A percentile compares a stretch with the other conserved stretches of the same genome.
Conservation (phyloP, 1,284 basidiomycete species). For the Boletus semigastroideus region DNA sequence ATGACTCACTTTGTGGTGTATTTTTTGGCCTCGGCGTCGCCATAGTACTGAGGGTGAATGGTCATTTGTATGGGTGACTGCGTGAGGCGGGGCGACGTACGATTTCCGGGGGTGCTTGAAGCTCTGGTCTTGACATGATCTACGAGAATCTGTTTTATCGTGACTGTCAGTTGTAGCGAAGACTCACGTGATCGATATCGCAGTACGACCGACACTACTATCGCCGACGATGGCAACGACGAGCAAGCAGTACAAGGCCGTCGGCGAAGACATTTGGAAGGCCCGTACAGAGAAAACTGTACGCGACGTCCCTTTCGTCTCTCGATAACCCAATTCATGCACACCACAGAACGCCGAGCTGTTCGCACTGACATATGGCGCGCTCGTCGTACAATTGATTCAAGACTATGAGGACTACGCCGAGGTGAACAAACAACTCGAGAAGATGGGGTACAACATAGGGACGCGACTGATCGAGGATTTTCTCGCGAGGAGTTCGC, state of each 20-base stretch:
- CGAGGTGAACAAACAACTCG: slow-evolving; percentile 84
- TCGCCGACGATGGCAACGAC: slow-evolving; percentile 56
- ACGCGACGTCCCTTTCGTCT: slow-evolving; percentile 31
- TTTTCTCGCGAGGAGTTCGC: slow-evolving; percentile 87
- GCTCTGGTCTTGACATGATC: slow-evolving; percentile 92
- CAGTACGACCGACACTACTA: neutral
- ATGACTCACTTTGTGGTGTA: slow-evolving; percentile 89
- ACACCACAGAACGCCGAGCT: slow-evolving; percentile 86
- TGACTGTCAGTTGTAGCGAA: neutral
- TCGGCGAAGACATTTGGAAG: slow-evolving; percentile 93
- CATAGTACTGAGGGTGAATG: slow-evolving; percentile 77
- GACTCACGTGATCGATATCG: slow-evolving; percentile 29
- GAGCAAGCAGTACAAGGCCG: slow-evolving; percentile 78
- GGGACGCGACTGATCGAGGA: slow-evolving; percentile 97
- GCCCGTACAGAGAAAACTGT: slow-evolving; percentile 88
- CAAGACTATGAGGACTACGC: slow-evolving; percentile 99
- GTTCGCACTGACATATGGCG: slow-evolving; percentile 96
- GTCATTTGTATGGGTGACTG: slow-evolving; percentile 11
- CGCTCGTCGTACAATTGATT: slow-evolving; percentile 96
- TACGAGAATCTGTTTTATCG: neutral
- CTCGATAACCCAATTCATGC: slow-evolving; percentile 15
- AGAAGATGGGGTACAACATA: slow-evolving; percentile 98
- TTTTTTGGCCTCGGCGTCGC: slow-evolving; percentile 92
- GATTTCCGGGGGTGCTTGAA: slow-evolving; percentile 95
- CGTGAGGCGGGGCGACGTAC: slow-evolving; percentile 43